These are phyloP conservation scores for Chaetoceros muelleri DNA, from an alignment of 108 stramenopile species.

Conservation along the genomic window DNA sequence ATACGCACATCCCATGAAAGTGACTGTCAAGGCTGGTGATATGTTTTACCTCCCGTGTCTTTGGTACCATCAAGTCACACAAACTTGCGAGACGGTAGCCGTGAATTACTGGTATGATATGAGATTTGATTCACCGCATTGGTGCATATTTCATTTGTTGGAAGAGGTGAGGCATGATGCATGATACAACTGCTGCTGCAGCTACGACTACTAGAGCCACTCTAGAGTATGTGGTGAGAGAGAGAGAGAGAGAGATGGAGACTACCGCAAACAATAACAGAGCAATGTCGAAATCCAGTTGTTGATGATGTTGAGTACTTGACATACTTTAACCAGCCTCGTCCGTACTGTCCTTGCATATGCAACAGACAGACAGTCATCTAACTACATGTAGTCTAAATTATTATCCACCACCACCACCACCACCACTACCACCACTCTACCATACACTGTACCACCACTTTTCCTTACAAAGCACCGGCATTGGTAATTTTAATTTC, in stretches of 20 bases:
- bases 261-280: no score
- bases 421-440: no score
- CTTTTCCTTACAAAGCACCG: conserved; percentile 35
- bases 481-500: conserved; percentile 70
- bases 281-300: no score
- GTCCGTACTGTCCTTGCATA: no score
- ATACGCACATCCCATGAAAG: conserved; percentile 29
- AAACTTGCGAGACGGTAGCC: conserved; percentile 84
- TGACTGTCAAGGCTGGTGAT: conserved; percentile 32
- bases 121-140: conserved; percentile 73
- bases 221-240: no score
- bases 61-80: conserved; percentile 93
- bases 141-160: conserved; percentile 70
- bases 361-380: no score
- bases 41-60: conserved; percentile 86
- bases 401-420: no score
- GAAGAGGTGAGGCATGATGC: conserved; percentile 22
- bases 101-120: conserved; percentile 97
- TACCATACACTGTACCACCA: neutral
- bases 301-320: no score
- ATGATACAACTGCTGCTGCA: conserved; percentile 16
- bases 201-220: no score
- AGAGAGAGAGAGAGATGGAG: no score
- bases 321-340: no score
- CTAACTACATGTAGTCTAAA: no score